These are phyloP conservation scores for Lodderomyces margitis DNA, from an alignment of 1,139 yeast species.

Conservation along the genomic window DNA sequence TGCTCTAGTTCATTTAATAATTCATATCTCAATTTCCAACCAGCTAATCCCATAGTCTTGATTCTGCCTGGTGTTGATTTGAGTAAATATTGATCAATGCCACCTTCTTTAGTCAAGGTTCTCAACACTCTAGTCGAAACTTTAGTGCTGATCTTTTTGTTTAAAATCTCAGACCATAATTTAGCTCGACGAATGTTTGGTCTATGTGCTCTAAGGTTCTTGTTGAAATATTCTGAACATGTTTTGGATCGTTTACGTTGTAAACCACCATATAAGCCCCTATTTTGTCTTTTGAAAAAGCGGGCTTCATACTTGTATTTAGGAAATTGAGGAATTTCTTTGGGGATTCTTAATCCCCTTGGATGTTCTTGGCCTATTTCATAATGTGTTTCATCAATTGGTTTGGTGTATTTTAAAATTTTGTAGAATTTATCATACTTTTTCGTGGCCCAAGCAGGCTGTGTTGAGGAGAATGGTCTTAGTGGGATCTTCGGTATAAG, in stretches of 20 bases:
- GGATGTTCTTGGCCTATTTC: constrained; percentile 37
- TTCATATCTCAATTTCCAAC: constrained; percentile 84
- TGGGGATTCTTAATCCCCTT: constrained; percentile 43
- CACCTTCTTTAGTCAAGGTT: constrained; percentile 91
- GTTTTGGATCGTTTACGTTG: constrained; percentile 76
- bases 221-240: constrained; percentile 73
- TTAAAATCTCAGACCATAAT: constrained; percentile 81
- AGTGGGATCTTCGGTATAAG: not conserved
- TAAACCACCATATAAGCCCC: constrained; percentile 88
- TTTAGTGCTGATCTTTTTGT: constrained; percentile 51
- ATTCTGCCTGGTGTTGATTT: constrained; percentile 87
- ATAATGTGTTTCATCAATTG: constrained; percentile 35
- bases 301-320: constrained; percentile 78
- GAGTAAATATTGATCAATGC: constrained; percentile 80
- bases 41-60: constrained; percentile 87
- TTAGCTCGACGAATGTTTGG: constrained; percentile 77
- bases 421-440: constrained; percentile 33
- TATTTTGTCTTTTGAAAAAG: constrained; percentile 78
- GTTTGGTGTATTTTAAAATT: constrained; percentile 39
- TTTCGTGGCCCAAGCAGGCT: not conserved
- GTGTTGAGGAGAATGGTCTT: not conserved
- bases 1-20: constrained; percentile 45
- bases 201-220: constrained; percentile 71
- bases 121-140: constrained; percentile 81
- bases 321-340: constrained; percentile 54